A percentile compares a stretch with the other conserved stretches of the same genome.
These are phyloP conservation scores for Butyriboletus loyo DNA, from an alignment of 768 basidiomycete species.

Conservation along the genomic window DNA sequence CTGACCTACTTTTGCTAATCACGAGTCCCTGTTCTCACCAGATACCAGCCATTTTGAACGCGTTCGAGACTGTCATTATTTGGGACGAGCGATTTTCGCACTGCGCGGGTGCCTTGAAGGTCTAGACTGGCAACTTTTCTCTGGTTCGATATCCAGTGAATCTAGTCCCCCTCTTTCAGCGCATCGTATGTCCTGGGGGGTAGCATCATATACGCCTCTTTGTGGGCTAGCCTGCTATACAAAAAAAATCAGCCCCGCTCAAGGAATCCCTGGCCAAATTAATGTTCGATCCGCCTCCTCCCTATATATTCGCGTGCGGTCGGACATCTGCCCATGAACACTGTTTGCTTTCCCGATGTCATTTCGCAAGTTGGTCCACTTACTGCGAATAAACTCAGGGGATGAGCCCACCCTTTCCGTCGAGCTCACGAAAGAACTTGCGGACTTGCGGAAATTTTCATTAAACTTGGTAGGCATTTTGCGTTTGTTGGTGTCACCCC, in stretches of 20 bases:
- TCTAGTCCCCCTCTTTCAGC: neutral
- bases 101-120: neutral
- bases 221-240: neutral
- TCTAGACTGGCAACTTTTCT: conserved; percentile 5
- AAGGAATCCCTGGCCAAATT: neutral
- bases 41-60: neutral
- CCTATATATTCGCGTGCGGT: conserved; percentile 9
- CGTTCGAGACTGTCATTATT: conserved; percentile 2
- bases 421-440: conserved; percentile 20
- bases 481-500: neutral
- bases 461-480: conserved; percentile 19
- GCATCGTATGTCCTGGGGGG: neutral
- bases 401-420: conserved; percentile 3
- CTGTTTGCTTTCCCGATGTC: conserved; percentile 8
- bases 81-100: neutral
- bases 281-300: neutral
- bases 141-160: neutral
- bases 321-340: neutral
- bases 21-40: neutral
- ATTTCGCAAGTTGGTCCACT: neutral
- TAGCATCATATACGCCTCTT: neutral
- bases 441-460: conserved; percentile 21
- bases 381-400: neutral
- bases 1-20: neutral
- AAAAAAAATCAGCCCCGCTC: neutral